Base-by-base conservation (phyloP, 1,284 basidiomycete species). In the Puccinia horiana region DNA sequence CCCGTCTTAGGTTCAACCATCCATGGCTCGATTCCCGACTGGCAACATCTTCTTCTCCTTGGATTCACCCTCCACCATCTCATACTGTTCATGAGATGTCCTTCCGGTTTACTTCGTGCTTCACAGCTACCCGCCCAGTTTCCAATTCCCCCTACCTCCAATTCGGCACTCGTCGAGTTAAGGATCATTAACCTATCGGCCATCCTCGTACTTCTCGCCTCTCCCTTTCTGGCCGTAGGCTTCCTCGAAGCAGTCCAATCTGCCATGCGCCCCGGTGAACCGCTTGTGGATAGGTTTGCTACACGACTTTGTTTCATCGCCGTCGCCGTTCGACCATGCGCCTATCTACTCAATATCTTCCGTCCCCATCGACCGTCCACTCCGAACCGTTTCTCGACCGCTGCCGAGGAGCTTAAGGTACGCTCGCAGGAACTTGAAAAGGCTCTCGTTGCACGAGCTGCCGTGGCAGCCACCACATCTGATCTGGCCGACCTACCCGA, bases 51-150 rank as follows among this genome's bases (percentile, higher is more conserved):
- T 20, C 52, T 73, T 20, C 44, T 73, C 1, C 52, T 73, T 35
- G 70, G 70, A 26, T 73, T 73, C 70, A 73, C 70, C 12, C 70
- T 73, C 5, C 70, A 73, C 40, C 70, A 73, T 35, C 70, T 73
- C 26, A 54, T 73, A 32, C 70, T 54, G 70, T 54, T 73, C 52
- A 73, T 73, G 70, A 73, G 70, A 54, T 73, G 70, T 54, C 70
- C 70, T 14, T 73, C 70, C 14, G 70, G 70, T 8, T 40, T 73
- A 18, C 29, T 73, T 20, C 70, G 70, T 52, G 70, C 70, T 18
- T 73, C 70, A 20, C 47, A 52, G 14, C 44, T 40, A 16, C 70
- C 70, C 35, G 44, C 47, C 29, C 29, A 37, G 0, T 73, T 47
- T 2, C 18, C 3, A 20, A 32, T 54, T 32, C 70, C 70, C 8